Conservation (phyloP, 2,329 filamentous ascomycete species). For the Cladorrhinum sp. region DNA sequence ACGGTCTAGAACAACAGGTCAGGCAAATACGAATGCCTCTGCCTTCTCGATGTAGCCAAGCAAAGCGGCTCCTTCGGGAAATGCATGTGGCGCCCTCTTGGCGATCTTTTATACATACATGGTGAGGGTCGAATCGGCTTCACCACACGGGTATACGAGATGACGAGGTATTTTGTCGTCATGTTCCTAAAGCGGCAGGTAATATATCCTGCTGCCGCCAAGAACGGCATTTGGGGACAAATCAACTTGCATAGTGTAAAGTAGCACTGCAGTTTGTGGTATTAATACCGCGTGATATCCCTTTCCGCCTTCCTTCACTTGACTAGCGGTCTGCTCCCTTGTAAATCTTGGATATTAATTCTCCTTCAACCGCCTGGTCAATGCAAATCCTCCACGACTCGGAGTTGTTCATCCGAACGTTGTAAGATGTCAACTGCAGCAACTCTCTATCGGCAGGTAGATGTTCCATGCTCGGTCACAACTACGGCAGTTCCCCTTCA, state of each 20-base stretch:
- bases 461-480: too few species aligned
- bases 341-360: neutral
- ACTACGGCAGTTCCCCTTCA: too few species aligned
- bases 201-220: constrained; percentile 8
- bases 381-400: neutral
- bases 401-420: neutral
- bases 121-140: neutral
- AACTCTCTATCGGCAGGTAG: neutral
- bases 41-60: constrained; percentile 6
- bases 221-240: constrained; percentile 11
- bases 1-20: neutral
- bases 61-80: constrained; percentile 6
- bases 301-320: neutral
- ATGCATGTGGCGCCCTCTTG: constrained; percentile 3
- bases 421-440: neutral
- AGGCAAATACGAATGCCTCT: neutral
- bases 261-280: neutral
- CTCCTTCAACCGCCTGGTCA: neutral
- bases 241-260: constrained; percentile 1
- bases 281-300: constrained; percentile 7
- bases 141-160: neutral
- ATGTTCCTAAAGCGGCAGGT: constrained; percentile 10
- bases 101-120: constrained; percentile 6
- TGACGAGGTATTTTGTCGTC: constrained; percentile 1
- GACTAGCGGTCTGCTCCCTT: neutral